Evolutionary conservation across 2,329 filamentous ascomycete species (phyloP), one percentile per base, ranked within the genome.

Genomic region (Penicillium griseofulvum): DNA sequence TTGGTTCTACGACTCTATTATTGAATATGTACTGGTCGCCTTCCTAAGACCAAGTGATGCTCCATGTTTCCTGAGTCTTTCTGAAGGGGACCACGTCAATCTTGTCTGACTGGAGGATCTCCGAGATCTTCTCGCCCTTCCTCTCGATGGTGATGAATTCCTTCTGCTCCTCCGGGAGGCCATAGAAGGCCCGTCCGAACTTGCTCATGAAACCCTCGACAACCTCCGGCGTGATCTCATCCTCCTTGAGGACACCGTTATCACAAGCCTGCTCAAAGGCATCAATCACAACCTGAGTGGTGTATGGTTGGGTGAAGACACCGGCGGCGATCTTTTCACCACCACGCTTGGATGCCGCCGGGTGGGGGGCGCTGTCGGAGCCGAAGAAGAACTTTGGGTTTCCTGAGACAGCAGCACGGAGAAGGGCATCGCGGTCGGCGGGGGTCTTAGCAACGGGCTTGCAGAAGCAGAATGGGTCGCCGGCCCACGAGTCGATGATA

Each of bases 401-500:
- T 19, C 83, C 82, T 19, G 77, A 78, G 1, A 75, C 74, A 3
- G 80, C 83, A 1, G 85, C 83, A 42, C 83, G 80, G 49, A 95
- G 74, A 38, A 96, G 80, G 6, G 90, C 89, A 49, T 87, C 83
- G 5, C 91, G 83, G 67, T 92, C 87, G 16, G 80, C 82, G 0
- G 89, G 86, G 34, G 84, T 86, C 78, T 90, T 90, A 48, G 87
- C 84, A 31, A 89, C 84, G 5, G 87, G 87, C 70, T 90, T 90
- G 78, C 87, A 90, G 77, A 92, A 95, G 68, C 87, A 84, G 83
- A 93, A 86, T 68, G 91, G 82, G 65, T 89, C 83, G 50, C 79
- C 78, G 19, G 85, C 84, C 78, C 87, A 88, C 65, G 91, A 86
- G 65, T 94, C 88, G 16, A 90, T 85, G 12, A 88, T 90, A 31